phyloP scores from a whole-genome alignment of 805 yeast species.

The Candida oleophila region DNA sequence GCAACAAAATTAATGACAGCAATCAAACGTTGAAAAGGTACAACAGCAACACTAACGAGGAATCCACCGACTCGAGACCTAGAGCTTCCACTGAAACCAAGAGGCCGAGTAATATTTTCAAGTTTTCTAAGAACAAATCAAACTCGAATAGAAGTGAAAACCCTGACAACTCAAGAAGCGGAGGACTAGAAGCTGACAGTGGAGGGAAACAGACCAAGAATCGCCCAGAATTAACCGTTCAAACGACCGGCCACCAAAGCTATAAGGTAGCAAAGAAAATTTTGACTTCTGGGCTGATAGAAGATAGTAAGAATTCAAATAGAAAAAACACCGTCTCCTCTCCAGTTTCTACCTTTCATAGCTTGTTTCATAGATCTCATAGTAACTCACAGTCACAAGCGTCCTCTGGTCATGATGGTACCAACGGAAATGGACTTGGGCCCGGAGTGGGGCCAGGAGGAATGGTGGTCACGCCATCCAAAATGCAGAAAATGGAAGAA shows the following conservation, averaged over 20 bases:
- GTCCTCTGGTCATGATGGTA: neutral
- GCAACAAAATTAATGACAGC: neutral
- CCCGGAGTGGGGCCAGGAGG: constrained; percentile 1
- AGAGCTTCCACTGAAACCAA: constrained; percentile 6
- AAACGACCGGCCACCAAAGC: constrained; percentile 26
- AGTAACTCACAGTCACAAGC: constrained; percentile 6
- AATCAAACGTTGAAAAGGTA: neutral
- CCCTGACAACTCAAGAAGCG: neutral
- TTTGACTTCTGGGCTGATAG: constrained; percentile 9
- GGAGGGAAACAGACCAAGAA: neutral
- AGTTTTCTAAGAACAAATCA: constrained; percentile 11
- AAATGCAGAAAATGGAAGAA: constrained; percentile 3
- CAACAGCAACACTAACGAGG: constrained; percentile 11
- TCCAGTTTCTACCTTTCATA: constrained; percentile 32
- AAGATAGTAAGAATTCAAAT: constrained; percentile 1
- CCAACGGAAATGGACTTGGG: constrained; percentile 4
- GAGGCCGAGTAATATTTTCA: constrained; percentile 8
- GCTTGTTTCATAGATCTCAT: constrained; percentile 30
- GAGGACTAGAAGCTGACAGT: neutral
- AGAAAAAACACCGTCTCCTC: constrained; percentile 28
- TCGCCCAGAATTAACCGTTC: constrained; percentile 31
- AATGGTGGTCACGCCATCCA: neutral
- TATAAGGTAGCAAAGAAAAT: constrained; percentile 24
- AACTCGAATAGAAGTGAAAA: constrained; percentile 11
- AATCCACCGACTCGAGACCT: constrained; percentile 6